A percentile compares a stretch with the other conserved stretches of the same genome.
These are phyloP conservation scores for Poa annua DNA, from an alignment of 176 grass and related monocot genomes.

Conservation along the genomic window DNA sequence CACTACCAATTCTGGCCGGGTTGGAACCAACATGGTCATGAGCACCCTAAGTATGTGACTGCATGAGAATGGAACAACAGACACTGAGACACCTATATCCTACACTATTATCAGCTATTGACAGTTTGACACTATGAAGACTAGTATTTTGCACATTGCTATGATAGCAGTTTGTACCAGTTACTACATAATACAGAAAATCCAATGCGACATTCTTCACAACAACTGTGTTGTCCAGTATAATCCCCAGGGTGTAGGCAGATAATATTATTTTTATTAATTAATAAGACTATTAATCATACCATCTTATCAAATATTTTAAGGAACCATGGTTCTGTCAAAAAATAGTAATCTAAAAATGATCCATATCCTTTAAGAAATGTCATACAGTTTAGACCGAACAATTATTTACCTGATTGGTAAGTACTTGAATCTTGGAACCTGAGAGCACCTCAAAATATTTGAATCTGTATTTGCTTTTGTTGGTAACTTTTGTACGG, in stretches of 20 bases:
- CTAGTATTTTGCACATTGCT: constrained; percentile 3
- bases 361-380: background rate
- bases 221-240: background rate
- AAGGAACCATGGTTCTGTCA: background rate
- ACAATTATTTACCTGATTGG: constrained; percentile 82
- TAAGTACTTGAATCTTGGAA: constrained; percentile 98
- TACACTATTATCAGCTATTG: background rate
- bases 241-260: background rate
- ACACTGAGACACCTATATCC: too few relatives aligned
- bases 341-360: constrained; percentile 7
- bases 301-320: constrained; percentile 16
- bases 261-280: background rate
- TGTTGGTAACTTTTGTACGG: constrained; percentile 82
- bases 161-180: background rate
- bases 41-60: background rate
- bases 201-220: background rate
- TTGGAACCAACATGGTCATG: background rate
- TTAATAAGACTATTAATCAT: constrained; percentile 4
- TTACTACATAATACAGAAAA: background rate
- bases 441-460: constrained; percentile 94
- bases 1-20: background rate
- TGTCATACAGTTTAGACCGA: constrained; percentile 28
- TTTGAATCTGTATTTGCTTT: constrained; percentile 95
- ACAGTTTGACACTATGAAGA: constrained; percentile 6
- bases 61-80: background rate